Evolutionary conservation across 1,284 basidiomycete species (phyloP), one percentile per base, ranked within the genome.

Genomic region (Boletus hoseneyae): DNA sequence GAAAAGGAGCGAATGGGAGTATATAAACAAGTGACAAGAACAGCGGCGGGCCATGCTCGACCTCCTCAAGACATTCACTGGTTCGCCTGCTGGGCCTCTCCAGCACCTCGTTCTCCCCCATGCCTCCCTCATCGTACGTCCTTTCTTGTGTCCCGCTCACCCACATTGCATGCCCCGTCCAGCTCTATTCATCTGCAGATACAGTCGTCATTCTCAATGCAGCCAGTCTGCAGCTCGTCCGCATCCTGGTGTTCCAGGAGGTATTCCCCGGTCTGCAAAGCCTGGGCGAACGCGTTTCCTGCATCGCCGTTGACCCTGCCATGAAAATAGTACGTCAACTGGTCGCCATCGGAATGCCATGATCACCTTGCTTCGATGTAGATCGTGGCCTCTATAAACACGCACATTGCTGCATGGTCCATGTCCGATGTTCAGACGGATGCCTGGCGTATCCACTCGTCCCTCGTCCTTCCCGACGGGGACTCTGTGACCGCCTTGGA

Each of bases 391-490:
- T 79, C 87, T 51, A 78, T 83, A 62, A 78, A 76, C 54, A 73
- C 74, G 27, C 78, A 79, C 45, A 70, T 92, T 46, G 87, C 85
- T 45, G 79, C 81, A 34, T 92, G 88, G 89, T 77, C 77, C 25
- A 73, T 87, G 43, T 87, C 87, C 29, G 83, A 78, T 34, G 72
- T 76, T 23, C 75, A 78, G 54, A 71, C 75, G 42, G 75, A 80
- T 56, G 71, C 73, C 7, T 91, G 87, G 86, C 78, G 82, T 37
- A 76, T 93, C 4, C 90, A 93, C 64, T 93, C 91, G 3, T 85
- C 87, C 16, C 76, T 93, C 10, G 62, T 76, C 16, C 73, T 87
- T 40, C 74, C 80, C 1, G 75, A 79, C 41, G 70, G 67, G n/a
- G 73, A 78, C 45, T 51, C 61, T 18, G 73, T 90, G 25, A 80